These are phyloP conservation scores for Didymella segeticola DNA, from an alignment of 2,329 filamentous ascomycete species.

Conservation along the genomic window DNA sequence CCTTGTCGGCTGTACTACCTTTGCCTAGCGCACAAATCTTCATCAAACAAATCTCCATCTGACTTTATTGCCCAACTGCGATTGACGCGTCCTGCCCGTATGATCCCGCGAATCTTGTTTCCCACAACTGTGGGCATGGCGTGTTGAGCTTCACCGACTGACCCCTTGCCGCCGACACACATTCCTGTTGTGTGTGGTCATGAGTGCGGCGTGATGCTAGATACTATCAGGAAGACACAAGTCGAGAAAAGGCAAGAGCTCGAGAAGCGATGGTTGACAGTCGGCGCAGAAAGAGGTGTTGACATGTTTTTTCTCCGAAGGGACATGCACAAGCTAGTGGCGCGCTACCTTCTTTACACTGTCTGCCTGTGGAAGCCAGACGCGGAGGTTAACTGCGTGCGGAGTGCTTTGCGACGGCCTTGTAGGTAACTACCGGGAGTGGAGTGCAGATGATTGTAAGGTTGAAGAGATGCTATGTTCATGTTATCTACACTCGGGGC, in stretches of 20 bases:
- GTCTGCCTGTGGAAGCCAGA: neutral
- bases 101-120: slow-evolving; percentile 38
- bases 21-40: slow-evolving; percentile 32
- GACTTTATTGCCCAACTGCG: slow-evolving; percentile 30
- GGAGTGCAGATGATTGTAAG: neutral
- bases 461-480: slow-evolving; percentile 1
- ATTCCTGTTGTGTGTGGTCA: slow-evolving; percentile 9
- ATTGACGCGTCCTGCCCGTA: slow-evolving; percentile 37
- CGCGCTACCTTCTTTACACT: neutral
- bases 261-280: too few species aligned
- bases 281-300: too few species aligned
- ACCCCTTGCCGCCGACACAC: slow-evolving; percentile 10
- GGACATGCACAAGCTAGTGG: neutral
- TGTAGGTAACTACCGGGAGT: neutral
- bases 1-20: slow-evolving; percentile 29
- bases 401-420: neutral
- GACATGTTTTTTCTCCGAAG: too few species aligned
- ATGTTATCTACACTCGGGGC: slow-evolving; percentile 21
- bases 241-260: too few species aligned
- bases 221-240: neutral
- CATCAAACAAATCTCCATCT: slow-evolving; percentile 23
- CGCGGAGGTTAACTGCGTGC: neutral
- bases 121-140: slow-evolving; percentile 23
- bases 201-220: neutral
- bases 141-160: slow-evolving; percentile 7